Evolutionary conservation across 2,329 filamentous ascomycete genomes (phyloP).

Genomic region (Talaromyces sp.): DNA sequence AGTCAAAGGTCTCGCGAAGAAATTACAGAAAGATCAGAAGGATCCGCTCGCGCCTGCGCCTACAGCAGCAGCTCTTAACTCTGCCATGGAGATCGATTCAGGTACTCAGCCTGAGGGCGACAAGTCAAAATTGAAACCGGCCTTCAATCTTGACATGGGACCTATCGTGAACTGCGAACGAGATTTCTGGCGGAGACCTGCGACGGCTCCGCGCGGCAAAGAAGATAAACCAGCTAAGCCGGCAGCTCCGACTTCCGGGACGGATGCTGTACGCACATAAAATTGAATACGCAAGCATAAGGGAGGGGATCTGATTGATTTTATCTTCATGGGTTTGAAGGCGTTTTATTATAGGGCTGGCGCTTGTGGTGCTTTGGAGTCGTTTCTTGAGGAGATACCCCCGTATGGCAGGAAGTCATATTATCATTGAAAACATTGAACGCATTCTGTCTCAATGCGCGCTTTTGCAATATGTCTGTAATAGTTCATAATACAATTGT

Average conservation of each 20-base stretch:
- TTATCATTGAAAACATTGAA: conserved; percentile 5
- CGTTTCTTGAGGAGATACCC: conserved; percentile 37
- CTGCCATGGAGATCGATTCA: conserved; percentile 36
- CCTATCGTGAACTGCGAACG: conserved; percentile 64
- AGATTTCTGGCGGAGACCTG: conserved; percentile 58
- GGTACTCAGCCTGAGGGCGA: conserved; percentile 29
- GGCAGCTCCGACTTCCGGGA: conserved; percentile 16
- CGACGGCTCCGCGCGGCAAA: conserved; percentile 37
- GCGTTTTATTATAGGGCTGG: conserved; percentile 20
- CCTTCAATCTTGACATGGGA: conserved; percentile 45
- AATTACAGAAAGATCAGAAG: conserved; percentile 36
- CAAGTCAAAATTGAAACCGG: conserved; percentile 29
- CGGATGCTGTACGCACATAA: neutral
- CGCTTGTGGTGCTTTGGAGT: conserved; percentile 23
- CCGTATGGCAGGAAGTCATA: conserved; percentile 21
- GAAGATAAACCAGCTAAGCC: conserved; percentile 33
- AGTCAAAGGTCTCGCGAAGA: conserved; percentile 53
- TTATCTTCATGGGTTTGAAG: conserved; percentile 8
- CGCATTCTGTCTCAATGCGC: conserved; percentile 8
- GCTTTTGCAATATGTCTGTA: neutral
- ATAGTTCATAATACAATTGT: neutral
- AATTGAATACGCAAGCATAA: neutral
- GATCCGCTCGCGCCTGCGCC: conserved; percentile 14
- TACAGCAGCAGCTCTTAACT: neutral
- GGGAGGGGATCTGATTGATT: neutral